These are phyloP conservation scores for Incumbomyces lentus DNA, from an alignment of 2,329 filamentous ascomycete genomes.

Conservation along the genomic window DNA sequence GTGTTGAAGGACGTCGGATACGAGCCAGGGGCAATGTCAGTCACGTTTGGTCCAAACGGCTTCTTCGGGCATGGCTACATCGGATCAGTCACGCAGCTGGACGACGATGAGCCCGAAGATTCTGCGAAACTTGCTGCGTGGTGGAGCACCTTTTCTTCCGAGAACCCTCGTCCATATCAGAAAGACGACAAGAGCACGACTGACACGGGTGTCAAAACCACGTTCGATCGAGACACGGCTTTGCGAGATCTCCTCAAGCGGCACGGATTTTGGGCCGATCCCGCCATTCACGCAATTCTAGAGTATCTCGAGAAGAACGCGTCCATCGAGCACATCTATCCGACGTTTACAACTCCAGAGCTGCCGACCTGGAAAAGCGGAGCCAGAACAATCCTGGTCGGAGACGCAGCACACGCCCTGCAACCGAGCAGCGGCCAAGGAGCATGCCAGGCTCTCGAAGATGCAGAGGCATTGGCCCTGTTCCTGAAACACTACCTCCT, in stretches of 20 bases:
- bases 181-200: slow-evolving; percentile 9
- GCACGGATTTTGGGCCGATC: slow-evolving; percentile 38
- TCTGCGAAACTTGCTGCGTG: slow-evolving; percentile 30
- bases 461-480: slow-evolving; percentile 33
- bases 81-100: slow-evolving; percentile 19
- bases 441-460: slow-evolving; percentile 33
- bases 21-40: slow-evolving; percentile 29
- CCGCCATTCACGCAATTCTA: slow-evolving; percentile 34
- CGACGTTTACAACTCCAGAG: slow-evolving; percentile 38
- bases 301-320: slow-evolving; percentile 25
- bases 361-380: slow-evolving; percentile 37
- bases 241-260: slow-evolving; percentile 26
- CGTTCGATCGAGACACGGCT: slow-evolving; percentile 11
- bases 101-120: slow-evolving; percentile 11
- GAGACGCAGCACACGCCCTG: slow-evolving; percentile 28
- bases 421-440: slow-evolving; percentile 27
- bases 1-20: slow-evolving; percentile 24
- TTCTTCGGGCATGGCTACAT: slow-evolving; percentile 42
- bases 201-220: slow-evolving; percentile 4
- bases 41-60: slow-evolving; percentile 39
- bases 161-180: neutral
- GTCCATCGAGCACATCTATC: slow-evolving; percentile 32
- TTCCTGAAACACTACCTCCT: slow-evolving; percentile 30
- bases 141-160: slow-evolving; percentile 33
- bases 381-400: slow-evolving; percentile 23